A percentile compares a stretch with the other conserved stretches of the same genome.
Conservation (phyloP, 192 early-diverging fungal species). For the Gigaspora rosea region DNA sequence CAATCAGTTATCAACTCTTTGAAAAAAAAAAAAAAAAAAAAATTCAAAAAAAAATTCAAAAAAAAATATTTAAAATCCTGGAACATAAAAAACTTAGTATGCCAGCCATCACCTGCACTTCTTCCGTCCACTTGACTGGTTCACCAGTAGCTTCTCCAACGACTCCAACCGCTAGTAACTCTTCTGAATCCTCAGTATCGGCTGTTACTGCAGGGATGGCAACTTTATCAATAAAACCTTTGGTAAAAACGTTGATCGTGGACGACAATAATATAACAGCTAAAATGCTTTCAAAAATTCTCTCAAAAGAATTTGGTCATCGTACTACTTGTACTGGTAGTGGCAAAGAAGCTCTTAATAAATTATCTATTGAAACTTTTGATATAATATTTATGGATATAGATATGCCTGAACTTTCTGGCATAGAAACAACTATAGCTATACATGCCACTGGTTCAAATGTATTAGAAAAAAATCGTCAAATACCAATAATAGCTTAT, state of each 20-base stretch:
- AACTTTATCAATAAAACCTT: neutral
- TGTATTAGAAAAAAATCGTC: slow-evolving; percentile 53
- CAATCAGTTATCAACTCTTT: too few species aligned
- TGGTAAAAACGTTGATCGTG: slow-evolving; percentile 56
- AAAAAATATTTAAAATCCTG: neutral
- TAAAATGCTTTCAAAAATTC: slow-evolving; percentile 55
- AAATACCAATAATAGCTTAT: slow-evolving; percentile 64
- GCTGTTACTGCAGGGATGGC: neutral
- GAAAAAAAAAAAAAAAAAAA: neutral
- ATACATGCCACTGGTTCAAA: slow-evolving; percentile 47
- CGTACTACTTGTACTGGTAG: slow-evolving; percentile 48
- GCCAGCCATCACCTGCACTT: slow-evolving; percentile 12
- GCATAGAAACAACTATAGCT: slow-evolving; percentile 58
- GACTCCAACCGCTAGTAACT: neutral
- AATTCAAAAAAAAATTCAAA: neutral
- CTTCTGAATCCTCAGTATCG: neutral
- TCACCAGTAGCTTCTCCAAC: slow-evolving; percentile 2
- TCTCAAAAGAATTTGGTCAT: slow-evolving; percentile 54
- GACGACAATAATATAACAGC: slow-evolving; percentile 74
- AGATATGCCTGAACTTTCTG: slow-evolving; percentile 67
- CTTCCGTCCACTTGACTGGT: neutral
- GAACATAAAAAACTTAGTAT: slow-evolving; percentile 1
- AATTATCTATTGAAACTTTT: slow-evolving; percentile 47
- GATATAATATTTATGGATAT: slow-evolving; percentile 71
- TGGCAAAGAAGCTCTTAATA: slow-evolving; percentile 53